Base-by-base conservation (phyloP, 1,139 yeast species). In the Diutina catenulata region DNA sequence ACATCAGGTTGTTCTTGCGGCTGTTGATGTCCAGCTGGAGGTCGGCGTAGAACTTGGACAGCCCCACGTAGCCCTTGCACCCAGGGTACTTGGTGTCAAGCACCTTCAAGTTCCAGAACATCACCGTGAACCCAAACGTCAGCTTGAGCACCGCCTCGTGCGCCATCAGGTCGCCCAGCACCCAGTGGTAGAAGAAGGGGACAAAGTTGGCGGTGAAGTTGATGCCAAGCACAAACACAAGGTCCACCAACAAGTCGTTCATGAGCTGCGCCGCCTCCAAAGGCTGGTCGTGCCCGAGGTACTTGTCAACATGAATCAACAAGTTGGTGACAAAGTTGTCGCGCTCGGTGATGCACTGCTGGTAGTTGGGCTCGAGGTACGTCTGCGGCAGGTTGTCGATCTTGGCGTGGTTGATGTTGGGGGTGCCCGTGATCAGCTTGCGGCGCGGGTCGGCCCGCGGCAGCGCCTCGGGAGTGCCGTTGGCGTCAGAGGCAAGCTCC, bases 131-230 rank as follows among this genome's bases (percentile, higher is more conserved):
- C 19, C 25, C 35, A 21, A 31, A 52, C 53, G 8, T 48, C 20
- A 16, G 37, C 28, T 33, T 19, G 2, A 25, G 10, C 14, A 16
- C 48, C 5, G 50, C 47, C 39, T 66, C 65, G 39, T 54, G 54
- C 2, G 50, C 51, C 39, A 62, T 64, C 39, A 68, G 45, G 4
- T 47, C 41, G 23, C 47, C 44, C 25, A 65, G 43, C 28, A 53
- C 45, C 76, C 77, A 71, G 43, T 63, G 64, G 44, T 60, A 62
- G 46, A 69, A 67, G 46, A 62, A 69, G 5, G 76, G 72, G 7
- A 71, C 45, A 38, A 63, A 68, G 46, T 70, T 70, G 42, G 55
- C 57, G 13, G 68, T 47, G 28, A 70, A 65, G 44, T 72, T 72
- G 39, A 70, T 50, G 1, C 77, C 78, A 42, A 64, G 61, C 23